Percentiles rank a stretch among this genome's conserved stretches.
phyloP scores from a whole-genome alignment of 2,329 filamentous ascomycete genomes.

The Scedosporium aurantiacum region DNA sequence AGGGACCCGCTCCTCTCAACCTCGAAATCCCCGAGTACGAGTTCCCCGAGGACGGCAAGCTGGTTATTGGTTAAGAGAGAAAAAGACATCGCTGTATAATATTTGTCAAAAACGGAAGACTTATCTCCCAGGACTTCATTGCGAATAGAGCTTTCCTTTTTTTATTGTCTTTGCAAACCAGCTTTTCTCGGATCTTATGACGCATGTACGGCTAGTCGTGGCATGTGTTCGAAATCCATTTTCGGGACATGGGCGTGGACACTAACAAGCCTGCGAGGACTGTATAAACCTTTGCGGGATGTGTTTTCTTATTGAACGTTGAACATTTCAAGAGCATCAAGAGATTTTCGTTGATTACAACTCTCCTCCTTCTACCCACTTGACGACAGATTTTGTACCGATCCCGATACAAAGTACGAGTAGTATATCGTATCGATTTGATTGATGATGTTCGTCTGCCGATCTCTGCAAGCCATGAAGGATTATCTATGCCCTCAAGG shows the following conservation, averaged over 20 bases:
- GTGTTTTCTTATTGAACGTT: not conserved
- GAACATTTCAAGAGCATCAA: not conserved
- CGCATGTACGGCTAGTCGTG: not conserved
- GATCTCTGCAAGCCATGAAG: not conserved
- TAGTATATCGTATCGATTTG: too few species aligned
- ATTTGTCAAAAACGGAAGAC: conserved; percentile 1
- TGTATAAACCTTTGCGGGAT: not conserved
- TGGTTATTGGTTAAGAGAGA: conserved; percentile 77
- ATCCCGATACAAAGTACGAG: not conserved
- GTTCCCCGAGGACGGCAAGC: conserved; percentile 79
- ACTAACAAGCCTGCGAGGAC: not conserved
- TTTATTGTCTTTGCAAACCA: not conserved
- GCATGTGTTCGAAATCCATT: not conserved
- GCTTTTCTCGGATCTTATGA: not conserved
- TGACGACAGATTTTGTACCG: not conserved
- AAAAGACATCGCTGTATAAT: conserved; percentile 4
- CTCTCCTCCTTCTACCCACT: not conserved
- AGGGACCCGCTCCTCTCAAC: conserved; percentile 93
- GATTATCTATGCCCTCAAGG: not conserved
- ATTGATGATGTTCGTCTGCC: too few species aligned
- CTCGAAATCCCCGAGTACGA: conserved; percentile 88
- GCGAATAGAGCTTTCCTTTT: conserved; percentile 6
- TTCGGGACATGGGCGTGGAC: not conserved
- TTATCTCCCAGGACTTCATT: not conserved
- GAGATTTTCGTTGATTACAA: not conserved